Base-by-base conservation (phyloP, 345 rosid species). In the Salix viminalis region DNA sequence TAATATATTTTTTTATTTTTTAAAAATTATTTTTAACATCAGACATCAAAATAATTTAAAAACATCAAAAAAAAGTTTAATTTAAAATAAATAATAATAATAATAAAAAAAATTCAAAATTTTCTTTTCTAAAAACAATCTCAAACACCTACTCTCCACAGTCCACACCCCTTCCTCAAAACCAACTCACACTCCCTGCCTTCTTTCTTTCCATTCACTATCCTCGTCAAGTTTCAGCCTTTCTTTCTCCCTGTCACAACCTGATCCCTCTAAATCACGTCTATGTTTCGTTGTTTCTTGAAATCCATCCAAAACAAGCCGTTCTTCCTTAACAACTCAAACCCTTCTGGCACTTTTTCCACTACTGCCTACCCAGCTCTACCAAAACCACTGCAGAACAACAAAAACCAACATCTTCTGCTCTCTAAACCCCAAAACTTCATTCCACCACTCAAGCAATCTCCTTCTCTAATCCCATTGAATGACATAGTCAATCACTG, bases 271-370 rank as follows among this genome's bases (percentile, higher is more conserved):
- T 41, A 76, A 11, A 5, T 54, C 30, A 44, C 54, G 56, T 70
- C 70, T 69, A 89, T 87, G 89, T 74, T 81, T 77, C 85, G 86
- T 34, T 41, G 82, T 65, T 79, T 65, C 75, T 76, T 71, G 23
- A 26, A 67, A 19, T 77, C 74, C 69, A 56, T 71, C 58, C 62
- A 19, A 54, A 79, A 54, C 16, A 69, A 68, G 72, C 84, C 81
- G 26, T 13, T 36, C 34, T 16, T 41, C 60, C 14, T 64, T 36
- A 41, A 69, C 74, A 75, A 66, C 56, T 46, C 85, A 52, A 19
- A 32, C 23, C 42, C 42, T 65, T 19, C 78, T 64, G 73, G 78
- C 72, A 24, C 80, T 52, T 52, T 75, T 15, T 6, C 75, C 26
- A 12, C 80, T 10, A 10, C 77, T 6, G 52, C 72, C 64, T 44